Percentiles rank a stretch among this genome's conserved stretches.
phyloP scores from a whole-genome alignment of 2,329 filamentous ascomycete genomes.

The Simplicillium aogashimaense region DNA sequence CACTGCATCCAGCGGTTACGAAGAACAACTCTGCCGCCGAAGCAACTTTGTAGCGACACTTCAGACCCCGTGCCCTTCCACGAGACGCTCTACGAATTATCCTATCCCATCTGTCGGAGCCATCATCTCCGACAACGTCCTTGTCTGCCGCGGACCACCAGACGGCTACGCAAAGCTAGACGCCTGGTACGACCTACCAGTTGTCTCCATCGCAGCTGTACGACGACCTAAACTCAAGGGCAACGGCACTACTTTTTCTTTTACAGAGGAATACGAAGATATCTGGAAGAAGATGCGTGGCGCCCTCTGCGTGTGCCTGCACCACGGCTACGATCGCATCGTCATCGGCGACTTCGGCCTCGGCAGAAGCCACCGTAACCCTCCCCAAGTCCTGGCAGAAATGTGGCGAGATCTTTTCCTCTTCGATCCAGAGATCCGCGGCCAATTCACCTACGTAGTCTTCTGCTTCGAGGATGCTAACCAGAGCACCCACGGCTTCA shows the following conservation, averaged over 20 bases:
- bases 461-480: conserved; percentile 53
- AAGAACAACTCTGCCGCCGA: conserved; percentile 63
- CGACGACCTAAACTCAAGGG: conserved; percentile 65
- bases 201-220: conserved; percentile 65
- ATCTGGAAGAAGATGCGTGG: conserved; percentile 65
- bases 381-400: conserved; percentile 53
- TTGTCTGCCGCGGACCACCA: conserved; percentile 63
- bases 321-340: conserved; percentile 44
- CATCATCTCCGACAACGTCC: conserved; percentile 60
- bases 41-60: conserved; percentile 65
- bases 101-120: conserved; percentile 62
- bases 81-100: conserved; percentile 44
- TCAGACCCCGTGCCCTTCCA: conserved; percentile 45
- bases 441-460: conserved; percentile 50
- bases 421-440: conserved; percentile 51
- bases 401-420: conserved; percentile 57
- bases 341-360: conserved; percentile 57
- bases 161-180: conserved; percentile 51
- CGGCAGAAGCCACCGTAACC: conserved; percentile 54
- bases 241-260: conserved; percentile 59
- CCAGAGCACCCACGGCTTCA: conserved; percentile 42
- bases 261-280: conserved; percentile 59
- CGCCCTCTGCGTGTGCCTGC: conserved; percentile 59
- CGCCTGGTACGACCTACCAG: conserved; percentile 49
- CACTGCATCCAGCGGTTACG: conserved; percentile 38